Evolutionary conservation across 2,329 filamentous ascomycete genomes (phyloP).

Genomic region (Fusarium coicis): DNA sequence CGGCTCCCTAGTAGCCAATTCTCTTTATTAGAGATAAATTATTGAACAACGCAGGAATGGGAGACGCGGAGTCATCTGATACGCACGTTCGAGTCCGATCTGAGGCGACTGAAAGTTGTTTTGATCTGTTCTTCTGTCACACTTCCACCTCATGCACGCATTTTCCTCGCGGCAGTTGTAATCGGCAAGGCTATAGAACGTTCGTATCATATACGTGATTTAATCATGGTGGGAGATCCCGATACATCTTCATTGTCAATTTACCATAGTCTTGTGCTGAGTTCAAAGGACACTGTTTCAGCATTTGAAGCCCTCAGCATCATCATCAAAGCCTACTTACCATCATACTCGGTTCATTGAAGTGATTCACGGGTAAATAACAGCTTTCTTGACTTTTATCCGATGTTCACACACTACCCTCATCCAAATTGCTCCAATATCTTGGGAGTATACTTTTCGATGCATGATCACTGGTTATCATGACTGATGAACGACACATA

Average conservation of each 20-base stretch:
- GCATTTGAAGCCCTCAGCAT: background rate
- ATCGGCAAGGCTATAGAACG: background rate
- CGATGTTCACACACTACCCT: background rate
- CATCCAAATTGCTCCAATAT: too few species aligned
- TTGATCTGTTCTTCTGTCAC: background rate
- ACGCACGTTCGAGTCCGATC: background rate
- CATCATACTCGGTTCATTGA: background rate
- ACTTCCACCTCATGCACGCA: background rate
- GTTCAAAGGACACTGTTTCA: background rate
- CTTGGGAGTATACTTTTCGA: background rate
- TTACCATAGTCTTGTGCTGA: too few species aligned
- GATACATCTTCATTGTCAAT: background rate
- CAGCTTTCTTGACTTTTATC: too few species aligned
- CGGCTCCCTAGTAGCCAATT: background rate
- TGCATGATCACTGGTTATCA: too few species aligned
- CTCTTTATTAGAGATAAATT: background rate
- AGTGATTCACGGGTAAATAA: accelerated
- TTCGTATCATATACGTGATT: accelerated
- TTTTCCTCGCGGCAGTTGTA: background rate
- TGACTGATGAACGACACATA: background rate
- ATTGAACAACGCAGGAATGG: accelerated
- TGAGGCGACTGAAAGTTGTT: background rate
- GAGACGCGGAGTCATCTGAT: accelerated
- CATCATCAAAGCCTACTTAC: background rate
- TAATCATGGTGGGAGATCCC: accelerated